A percentile compares a stretch with the other conserved stretches of the same genome.
phyloP scores from a whole-genome alignment of 768 basidiomycete species.

The Chalciporus piperatus region DNA sequence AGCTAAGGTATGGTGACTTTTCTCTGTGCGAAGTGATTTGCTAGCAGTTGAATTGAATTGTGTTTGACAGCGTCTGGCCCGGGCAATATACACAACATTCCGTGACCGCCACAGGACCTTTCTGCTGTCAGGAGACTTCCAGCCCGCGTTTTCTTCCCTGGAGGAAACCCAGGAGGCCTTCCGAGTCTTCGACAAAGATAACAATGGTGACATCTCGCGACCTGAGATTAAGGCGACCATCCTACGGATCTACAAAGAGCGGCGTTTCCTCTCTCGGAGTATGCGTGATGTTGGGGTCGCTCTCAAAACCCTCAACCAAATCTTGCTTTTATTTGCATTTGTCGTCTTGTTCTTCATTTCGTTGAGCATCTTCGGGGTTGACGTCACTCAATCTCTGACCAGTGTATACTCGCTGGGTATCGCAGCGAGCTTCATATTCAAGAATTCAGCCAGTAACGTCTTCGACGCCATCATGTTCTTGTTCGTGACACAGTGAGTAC shows the following conservation, averaged over 20 bases:
- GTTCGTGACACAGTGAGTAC: slow-evolving; percentile 77
- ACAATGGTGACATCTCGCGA: slow-evolving; percentile 73
- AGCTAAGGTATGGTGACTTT: slow-evolving; percentile 51
- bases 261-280: slow-evolving; percentile 68
- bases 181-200: slow-evolving; percentile 71
- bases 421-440: slow-evolving; percentile 80
- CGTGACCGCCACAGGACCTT: slow-evolving; percentile 53
- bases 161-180: slow-evolving; percentile 64
- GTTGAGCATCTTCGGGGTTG: slow-evolving; percentile 67
- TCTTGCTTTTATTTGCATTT: slow-evolving; percentile 61
- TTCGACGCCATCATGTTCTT: slow-evolving; percentile 83
- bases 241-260: slow-evolving; percentile 74
- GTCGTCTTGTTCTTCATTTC: slow-evolving; percentile 71
- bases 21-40: neutral
- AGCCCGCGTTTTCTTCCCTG: slow-evolving; percentile 60
- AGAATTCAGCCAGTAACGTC: slow-evolving; percentile 63
- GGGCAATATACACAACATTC: slow-evolving; percentile 62
- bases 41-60: neutral
- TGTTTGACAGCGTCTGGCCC: slow-evolving; percentile 58
- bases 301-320: slow-evolving; percentile 58
- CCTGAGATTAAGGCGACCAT: slow-evolving; percentile 71
- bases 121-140: slow-evolving; percentile 66
- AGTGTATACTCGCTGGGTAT: slow-evolving; percentile 72
- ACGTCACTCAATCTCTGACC: slow-evolving; percentile 61
- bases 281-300: slow-evolving; percentile 75